phyloP scores from a whole-genome alignment of 225 moss, liverwort and hornwort species.

The Marchantia paleacea region DNA sequence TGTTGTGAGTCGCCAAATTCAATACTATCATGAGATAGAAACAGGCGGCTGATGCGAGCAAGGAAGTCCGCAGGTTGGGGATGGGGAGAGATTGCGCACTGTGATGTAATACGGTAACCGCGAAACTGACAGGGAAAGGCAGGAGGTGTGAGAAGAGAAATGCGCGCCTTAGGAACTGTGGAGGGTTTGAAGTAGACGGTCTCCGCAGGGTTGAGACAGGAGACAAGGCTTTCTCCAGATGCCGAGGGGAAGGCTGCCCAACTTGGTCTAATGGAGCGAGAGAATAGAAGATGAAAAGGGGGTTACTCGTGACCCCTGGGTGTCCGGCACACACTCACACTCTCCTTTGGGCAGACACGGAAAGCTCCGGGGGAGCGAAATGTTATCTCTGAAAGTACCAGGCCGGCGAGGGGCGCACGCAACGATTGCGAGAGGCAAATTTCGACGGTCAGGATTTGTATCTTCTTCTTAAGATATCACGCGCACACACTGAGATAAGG shows the following conservation, averaged over 20 bases:
- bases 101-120: not conserved
- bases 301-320: not conserved
- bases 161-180: conserved; percentile 2
- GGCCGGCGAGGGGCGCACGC: not conserved
- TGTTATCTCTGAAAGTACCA: not conserved
- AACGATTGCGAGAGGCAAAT: not conserved
- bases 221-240: not conserved
- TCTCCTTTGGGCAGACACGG: not conserved
- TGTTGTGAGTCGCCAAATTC: conserved; percentile 30
- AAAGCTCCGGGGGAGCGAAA: not conserved
- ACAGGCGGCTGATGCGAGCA: conserved; percentile 12
- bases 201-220: not conserved
- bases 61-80: not conserved
- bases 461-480: not conserved
- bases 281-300: not conserved
- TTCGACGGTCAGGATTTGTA: not conserved
- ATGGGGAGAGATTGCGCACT: not conserved
- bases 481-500: not conserved
- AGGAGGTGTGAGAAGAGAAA: conserved; percentile 4
- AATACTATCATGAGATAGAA: conserved; percentile 31
- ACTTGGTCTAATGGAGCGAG: not conserved
- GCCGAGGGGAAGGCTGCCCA: not conserved
- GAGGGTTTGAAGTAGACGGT: not conserved
- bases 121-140: conserved; percentile 3
- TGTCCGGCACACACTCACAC: conserved; percentile 3